Percentiles rank a stretch among this genome's conserved stretches.
phyloP scores from a whole-genome alignment of 208 protist genomes.

The Endotrypanum monterogeii region DNA sequence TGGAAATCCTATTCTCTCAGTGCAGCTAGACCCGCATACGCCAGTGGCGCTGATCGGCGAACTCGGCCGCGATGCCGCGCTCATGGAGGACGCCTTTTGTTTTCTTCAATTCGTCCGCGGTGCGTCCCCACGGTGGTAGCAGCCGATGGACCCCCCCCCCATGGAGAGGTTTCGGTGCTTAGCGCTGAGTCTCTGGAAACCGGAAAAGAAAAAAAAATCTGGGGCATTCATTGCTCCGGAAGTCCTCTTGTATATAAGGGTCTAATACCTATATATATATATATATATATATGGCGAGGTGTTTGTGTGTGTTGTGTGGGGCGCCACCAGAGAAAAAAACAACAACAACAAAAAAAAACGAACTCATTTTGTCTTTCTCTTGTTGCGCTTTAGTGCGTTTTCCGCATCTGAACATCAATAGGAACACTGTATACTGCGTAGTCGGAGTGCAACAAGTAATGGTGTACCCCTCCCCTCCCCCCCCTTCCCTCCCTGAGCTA shows the following conservation, averaged over 20 bases:
- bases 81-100: constrained; percentile 82
- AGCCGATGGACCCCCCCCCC: constrained; percentile 33
- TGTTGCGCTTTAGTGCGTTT: no score
- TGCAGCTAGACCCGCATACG: constrained; percentile 69
- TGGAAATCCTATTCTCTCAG: constrained; percentile 83
- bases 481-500: no score
- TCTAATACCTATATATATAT: background rate
- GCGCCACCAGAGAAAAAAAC: no score
- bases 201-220: no score
- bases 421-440: background rate
- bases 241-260: no score
- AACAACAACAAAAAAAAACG: no score
- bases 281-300: background rate
- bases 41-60: constrained; percentile 78
- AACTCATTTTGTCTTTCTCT: no score
- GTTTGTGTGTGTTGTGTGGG: background rate
- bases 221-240: no score
- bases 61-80: constrained; percentile 77
- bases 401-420: no score
- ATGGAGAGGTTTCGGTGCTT: constrained; percentile 12
- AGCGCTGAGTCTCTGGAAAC: no score
- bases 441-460: background rate
- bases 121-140: constrained; percentile 73
- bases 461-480: no score
- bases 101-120: constrained; percentile 86